Percentiles rank a stretch among this genome's conserved stretches.
Evolutionary conservation across 179 eudicot genomes (phyloP).

Genomic region (Carnegiea gigantea): DNA sequence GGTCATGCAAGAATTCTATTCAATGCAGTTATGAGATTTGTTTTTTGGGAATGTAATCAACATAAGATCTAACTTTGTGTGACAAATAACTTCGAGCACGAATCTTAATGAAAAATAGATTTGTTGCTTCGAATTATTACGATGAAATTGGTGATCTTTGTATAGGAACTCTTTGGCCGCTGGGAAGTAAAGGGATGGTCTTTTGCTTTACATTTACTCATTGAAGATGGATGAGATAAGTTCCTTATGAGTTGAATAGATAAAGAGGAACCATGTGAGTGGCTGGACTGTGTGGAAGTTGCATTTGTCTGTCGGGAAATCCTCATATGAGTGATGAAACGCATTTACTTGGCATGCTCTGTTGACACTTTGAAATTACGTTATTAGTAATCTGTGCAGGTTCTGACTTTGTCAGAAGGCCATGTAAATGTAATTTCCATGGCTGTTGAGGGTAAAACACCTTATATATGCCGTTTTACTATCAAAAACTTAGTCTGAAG

Average conservation of each 20-base stretch:
- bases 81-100: background rate
- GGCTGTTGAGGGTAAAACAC: background rate
- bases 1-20: background rate
- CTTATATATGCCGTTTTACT: background rate
- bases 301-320: background rate
- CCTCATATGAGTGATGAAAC: background rate
- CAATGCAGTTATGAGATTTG: background rate
- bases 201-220: background rate
- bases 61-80: background rate
- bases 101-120: background rate
- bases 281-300: background rate
- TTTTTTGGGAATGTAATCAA: background rate
- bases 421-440: background rate
- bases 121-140: background rate
- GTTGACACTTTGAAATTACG: background rate
- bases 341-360: background rate
- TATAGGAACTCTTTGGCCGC: background rate
- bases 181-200: background rate
- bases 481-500: background rate
- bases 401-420: background rate
- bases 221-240: background rate
- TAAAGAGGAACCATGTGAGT: background rate
- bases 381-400: background rate
- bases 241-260: background rate
- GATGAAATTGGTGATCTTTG: background rate